A percentile compares a stretch with the other conserved stretches of the same genome.
phyloP scores from a whole-genome alignment of 768 basidiomycete genomes.

The Tylopilus sp. region DNA sequence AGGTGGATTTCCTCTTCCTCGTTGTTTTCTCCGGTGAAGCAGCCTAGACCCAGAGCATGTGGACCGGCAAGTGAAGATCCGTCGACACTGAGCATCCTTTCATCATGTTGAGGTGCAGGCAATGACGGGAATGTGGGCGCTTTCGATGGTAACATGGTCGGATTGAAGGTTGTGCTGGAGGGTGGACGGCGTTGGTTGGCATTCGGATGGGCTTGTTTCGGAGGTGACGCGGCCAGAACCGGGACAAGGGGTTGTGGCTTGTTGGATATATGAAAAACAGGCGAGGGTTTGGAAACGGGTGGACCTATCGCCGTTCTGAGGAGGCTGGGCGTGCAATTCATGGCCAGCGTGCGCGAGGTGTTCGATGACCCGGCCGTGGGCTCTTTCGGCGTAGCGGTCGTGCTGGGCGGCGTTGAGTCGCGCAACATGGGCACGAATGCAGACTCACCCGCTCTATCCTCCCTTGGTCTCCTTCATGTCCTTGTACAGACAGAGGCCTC shows the following conservation, averaged over 20 bases:
- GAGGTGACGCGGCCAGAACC: conserved; percentile 50
- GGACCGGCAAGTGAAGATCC: conserved; percentile 83
- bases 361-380: conserved; percentile 42
- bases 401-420: conserved; percentile 29
- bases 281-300: conserved; percentile 29
- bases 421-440: neutral
- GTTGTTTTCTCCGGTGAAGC: conserved; percentile 44
- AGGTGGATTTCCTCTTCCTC: conserved; percentile 18
- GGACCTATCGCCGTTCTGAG: conserved; percentile 30
- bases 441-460: conserved; percentile 57
- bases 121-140: conserved; percentile 43
- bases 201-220: conserved; percentile 34
- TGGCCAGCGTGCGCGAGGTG: too few species aligned
- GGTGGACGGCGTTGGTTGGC: conserved; percentile 39
- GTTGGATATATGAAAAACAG: conserved; percentile 35
- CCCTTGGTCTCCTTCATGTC: conserved; percentile 13
- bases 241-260: conserved; percentile 26
- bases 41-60: conserved; percentile 59
- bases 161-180: conserved; percentile 70
- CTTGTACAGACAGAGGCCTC: conserved; percentile 35
- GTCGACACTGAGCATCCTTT: conserved; percentile 77
- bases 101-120: conserved; percentile 68
- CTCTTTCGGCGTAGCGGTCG: conserved; percentile 52
- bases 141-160: conserved; percentile 48
- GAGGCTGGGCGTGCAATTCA: conserved; percentile 41